Evolutionary conservation across 441 rosid species (phyloP).

Genomic region (Theobroma grandiflorum): DNA sequence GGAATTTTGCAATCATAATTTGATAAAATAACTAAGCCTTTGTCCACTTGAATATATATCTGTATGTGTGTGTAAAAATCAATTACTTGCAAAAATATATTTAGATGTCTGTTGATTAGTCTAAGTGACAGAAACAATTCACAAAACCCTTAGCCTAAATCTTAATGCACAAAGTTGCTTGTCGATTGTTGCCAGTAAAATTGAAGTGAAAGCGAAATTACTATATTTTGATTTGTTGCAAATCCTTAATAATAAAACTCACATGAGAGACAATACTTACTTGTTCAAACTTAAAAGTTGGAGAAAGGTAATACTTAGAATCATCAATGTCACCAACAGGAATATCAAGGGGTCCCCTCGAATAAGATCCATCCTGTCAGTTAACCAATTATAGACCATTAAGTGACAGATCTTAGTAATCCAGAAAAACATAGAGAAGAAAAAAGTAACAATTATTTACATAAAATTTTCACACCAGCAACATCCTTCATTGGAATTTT

Average conservation of each 20-base stretch:
- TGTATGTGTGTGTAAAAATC: not conserved
- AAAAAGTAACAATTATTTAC: not conserved
- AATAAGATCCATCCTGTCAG: conserved; percentile 88
- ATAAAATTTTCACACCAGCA: not conserved
- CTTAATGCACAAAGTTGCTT: not conserved
- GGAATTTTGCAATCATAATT: not conserved
- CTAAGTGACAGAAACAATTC: not conserved
- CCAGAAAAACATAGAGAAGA: not conserved
- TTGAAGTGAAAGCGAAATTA: not conserved
- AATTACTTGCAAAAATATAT: not conserved
- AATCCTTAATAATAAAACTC: not conserved
- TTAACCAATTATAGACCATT: conserved; percentile 12
- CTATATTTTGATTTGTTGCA: not conserved
- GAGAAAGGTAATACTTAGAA: conserved; percentile 65
- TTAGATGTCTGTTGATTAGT: not conserved
- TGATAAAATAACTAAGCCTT: not conserved
- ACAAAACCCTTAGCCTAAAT: not conserved
- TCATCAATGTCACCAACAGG: conserved; percentile 68
- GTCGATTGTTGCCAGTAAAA: conserved; percentile 5
- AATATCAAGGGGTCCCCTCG: conserved; percentile 84
- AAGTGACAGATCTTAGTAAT: not conserved
- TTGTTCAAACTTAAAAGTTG: conserved; percentile 90
- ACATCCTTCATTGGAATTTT: not conserved
- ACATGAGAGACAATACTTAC: conserved; percentile 46
- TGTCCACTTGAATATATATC: not conserved